These are phyloP conservation scores for Malus hybrid DNA, from an alignment of 331 rosid genomes.

Conservation along the genomic window DNA sequence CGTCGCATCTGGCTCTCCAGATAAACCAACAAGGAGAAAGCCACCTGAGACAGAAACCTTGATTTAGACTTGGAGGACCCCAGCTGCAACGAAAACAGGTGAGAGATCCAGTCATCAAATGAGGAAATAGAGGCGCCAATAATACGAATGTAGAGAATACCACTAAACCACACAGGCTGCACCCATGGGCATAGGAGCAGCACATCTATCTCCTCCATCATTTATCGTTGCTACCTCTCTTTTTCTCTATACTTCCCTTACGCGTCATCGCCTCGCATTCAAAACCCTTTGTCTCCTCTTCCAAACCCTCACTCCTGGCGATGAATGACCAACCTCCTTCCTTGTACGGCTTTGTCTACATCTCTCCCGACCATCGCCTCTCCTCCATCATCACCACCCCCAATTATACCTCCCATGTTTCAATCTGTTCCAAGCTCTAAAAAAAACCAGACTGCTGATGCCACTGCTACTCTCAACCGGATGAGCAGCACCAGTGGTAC, in stretches of 20 bases:
- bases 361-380: slow-evolving; percentile 81
- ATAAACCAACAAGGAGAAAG: no score
- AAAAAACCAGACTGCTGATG: not conserved
- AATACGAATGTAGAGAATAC: no score
- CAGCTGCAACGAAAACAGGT: no score
- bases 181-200: no score
- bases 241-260: not conserved
- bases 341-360: slow-evolving; percentile 54
- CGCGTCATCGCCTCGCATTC: not conserved
- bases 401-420: slow-evolving; percentile 27
- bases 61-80: no score
- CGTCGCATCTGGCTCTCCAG: no score
- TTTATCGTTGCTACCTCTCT: no score
- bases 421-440: slow-evolving; percentile 28
- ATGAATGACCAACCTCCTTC: slow-evolving; percentile 85
- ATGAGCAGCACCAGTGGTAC: slow-evolving; percentile 9
- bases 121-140: no score
- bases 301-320: slow-evolving; percentile 3
- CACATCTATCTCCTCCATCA: not conserved
- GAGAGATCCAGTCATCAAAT: no score
- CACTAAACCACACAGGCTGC: no score
- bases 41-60: no score
- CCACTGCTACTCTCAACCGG: not conserved
- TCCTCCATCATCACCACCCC: slow-evolving; percentile 48
- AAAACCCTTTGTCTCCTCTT: slow-evolving; percentile 17